These are phyloP conservation scores for Neonectria ditissima DNA, from an alignment of 2,329 filamentous ascomycete species.

Conservation along the genomic window DNA sequence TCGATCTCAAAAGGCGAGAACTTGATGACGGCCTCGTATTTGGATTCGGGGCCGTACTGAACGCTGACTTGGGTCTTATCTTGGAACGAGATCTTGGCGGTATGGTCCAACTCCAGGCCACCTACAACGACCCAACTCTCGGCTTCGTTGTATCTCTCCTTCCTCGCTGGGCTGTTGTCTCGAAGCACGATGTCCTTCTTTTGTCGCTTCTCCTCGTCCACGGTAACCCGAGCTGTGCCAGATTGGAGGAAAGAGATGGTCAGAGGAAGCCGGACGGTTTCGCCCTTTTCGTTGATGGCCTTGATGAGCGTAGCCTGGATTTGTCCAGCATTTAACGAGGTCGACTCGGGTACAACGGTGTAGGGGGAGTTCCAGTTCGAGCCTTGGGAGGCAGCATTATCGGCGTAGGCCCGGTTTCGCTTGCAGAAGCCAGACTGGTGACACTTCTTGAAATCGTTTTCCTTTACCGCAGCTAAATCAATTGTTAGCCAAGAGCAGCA, in stretches of 20 bases:
- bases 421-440: constrained; percentile 97
- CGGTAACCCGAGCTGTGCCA: constrained; percentile 84
- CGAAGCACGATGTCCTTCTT: constrained; percentile 90
- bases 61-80: constrained; percentile 78
- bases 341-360: constrained; percentile 75
- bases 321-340: constrained; percentile 82
- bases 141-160: constrained; percentile 94
- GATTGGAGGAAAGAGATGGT: constrained; percentile 91
- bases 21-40: constrained; percentile 85
- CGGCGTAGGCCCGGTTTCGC: constrained; percentile 90
- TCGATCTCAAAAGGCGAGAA: constrained; percentile 87
- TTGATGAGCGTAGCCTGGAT: constrained; percentile 87
- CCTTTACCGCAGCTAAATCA: constrained; percentile 81
- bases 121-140: constrained; percentile 89
- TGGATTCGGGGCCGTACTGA: constrained; percentile 80
- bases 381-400: constrained; percentile 74
- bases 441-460: constrained; percentile 98
- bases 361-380: constrained; percentile 85
- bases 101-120: constrained; percentile 77
- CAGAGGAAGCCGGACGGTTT: constrained; percentile 82
- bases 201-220: constrained; percentile 91
- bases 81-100: constrained; percentile 75
- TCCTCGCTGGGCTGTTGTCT: constrained; percentile 84
- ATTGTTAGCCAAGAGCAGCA: constrained; percentile 32
- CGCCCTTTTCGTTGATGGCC: constrained; percentile 70